Evolutionary conservation across 2,329 filamentous ascomycete genomes (phyloP), one percentile per base, ranked within the genome.

Genomic region (Fusarium newnesense): DNA sequence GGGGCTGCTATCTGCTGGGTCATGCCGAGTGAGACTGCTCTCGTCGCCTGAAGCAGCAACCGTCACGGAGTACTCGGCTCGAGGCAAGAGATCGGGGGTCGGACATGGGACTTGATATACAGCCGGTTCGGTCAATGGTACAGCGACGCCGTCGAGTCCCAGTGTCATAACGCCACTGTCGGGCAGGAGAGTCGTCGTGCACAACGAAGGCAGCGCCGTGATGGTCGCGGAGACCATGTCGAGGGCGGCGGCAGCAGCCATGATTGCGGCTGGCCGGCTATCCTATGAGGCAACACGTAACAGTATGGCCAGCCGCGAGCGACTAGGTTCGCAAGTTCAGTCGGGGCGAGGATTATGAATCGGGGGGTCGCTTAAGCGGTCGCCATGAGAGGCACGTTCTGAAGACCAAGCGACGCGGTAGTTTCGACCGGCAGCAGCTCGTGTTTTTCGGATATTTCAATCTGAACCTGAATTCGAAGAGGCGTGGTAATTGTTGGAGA

Each of bases 51-150:
- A 70, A 42, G 80, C 80, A 61, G 84, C 84, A 46, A 84, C 80
- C 53, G 85, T 82, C 60, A 87, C 54, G n/a, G 69, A 68, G 19
- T 69, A 58, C 18, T 70, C 67, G 57, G 56, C 70, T 59, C 76
- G 72, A 40, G 74, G 72, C n/a, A 76, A 57, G 30, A 75, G 60
- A n/a, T 73, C 43, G 10, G 75, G 54, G 11, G 57, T 78, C 53
- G 76, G 73, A 42, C 81, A 83, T 15, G 81, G 81, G 36, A 78
- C 73, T 52, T 80, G 74, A 81, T 90, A 93, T 70, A 91, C 81
- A 75, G 89, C 88, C 69, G 89, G 85, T 67, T 86, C 82, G 53
- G 87, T 86, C 75, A 94, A 85, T 49, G 88, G 91, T 76, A 92
- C 85, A 73, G 87, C 75, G 32, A 75, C 84, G 62, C 87, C 84